Evolutionary conservation across 2,329 filamentous ascomycete species (phyloP), one percentile per base, ranked within the genome.

Genomic region (Claviceps sp.): DNA sequence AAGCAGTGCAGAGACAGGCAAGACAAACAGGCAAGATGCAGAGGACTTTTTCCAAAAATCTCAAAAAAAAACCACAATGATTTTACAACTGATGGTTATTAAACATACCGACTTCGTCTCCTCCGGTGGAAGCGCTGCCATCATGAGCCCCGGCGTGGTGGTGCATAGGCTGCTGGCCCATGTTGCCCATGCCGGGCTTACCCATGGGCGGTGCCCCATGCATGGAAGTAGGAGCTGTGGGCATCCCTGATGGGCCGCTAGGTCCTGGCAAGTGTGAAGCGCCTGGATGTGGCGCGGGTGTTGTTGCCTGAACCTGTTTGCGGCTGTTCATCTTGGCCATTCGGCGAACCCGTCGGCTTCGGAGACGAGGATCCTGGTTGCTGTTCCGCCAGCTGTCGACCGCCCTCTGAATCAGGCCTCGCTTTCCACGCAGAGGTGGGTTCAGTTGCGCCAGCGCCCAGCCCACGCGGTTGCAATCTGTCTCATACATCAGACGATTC

Each of bases 341-440:
- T 58, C 93, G 82, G 59, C 93, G 83, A 53, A 98, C 93, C 61
- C 93, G 80, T 67, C 93, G 80, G 69, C 91, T 97, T 65, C 93
- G 82, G 64, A 97, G 74, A 59, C 90, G 80, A 48, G 89, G 88
- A 62, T 98, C 93, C 71, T 95, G 89, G 71, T 97, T 97, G 77
- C 91, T 97, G 73, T 98, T 98, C 56, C 93, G 81, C 93, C 93
- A 97, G 73, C 90, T 96, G 70, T 98, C 93, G 45, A 98, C 93
- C 2, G 93, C 93, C 58, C 93, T 81, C 73, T 98, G 93, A 60
- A 98, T 98, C 55, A 98, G 76, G 7, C 93, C 93, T 60, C 93
- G 81, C 76, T 97, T 97, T 59, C 91, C 91, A 57, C 91, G 82
- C 54, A 97, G 77, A 53, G 87, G 86, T 7, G 89, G 84, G 67